Evolutionary conservation across 768 basidiomycete genomes (phyloP).

Genomic region (Tubosaeta sp.): DNA sequence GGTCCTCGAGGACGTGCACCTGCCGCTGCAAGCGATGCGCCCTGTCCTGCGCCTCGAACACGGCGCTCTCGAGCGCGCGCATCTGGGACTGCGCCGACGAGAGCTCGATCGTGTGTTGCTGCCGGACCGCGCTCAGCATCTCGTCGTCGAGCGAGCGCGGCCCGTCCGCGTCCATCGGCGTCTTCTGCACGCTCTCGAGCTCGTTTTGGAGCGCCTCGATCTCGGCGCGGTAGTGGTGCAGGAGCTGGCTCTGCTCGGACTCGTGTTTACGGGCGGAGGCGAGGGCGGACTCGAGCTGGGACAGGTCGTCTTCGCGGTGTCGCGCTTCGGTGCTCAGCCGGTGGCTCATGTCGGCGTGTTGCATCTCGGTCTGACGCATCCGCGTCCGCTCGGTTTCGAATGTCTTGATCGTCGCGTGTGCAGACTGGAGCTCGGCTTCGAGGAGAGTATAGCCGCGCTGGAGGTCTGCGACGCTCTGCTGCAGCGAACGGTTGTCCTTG

Average conservation of each 20-base stretch:
- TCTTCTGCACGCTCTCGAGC: constrained; percentile 48
- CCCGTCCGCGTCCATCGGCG: constrained; percentile 34
- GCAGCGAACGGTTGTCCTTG: constrained; percentile 46
- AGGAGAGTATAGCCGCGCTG: constrained; percentile 60
- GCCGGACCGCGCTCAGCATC: constrained; percentile 60
- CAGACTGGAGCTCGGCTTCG: constrained; percentile 55
- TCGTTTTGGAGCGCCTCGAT: constrained; percentile 70
- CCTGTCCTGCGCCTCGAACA: constrained; percentile 70
- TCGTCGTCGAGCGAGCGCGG: constrained; percentile 67
- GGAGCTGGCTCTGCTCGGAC: constrained; percentile 61
- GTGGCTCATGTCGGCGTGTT: constrained; percentile 56
- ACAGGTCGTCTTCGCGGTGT: constrained; percentile 51
- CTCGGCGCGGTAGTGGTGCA: constrained; percentile 63
- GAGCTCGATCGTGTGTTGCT: constrained; percentile 77
- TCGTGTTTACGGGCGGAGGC: constrained; percentile 42
- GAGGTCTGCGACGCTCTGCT: constrained; percentile 52
- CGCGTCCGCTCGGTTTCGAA: constrained; percentile 64
- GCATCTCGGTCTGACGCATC: constrained; percentile 52
- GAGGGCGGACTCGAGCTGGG: constrained; percentile 48
- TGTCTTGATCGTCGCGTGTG: constrained; percentile 49
- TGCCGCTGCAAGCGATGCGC: constrained; percentile 68
- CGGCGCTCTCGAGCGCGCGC: constrained; percentile 64
- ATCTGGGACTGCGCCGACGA: constrained; percentile 78
- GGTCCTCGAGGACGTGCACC: constrained; percentile 59
- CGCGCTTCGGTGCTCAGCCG: constrained; percentile 43